Base-by-base conservation (phyloP, 192 early-diverging fungal species). In the Podila epicladia region DNA sequence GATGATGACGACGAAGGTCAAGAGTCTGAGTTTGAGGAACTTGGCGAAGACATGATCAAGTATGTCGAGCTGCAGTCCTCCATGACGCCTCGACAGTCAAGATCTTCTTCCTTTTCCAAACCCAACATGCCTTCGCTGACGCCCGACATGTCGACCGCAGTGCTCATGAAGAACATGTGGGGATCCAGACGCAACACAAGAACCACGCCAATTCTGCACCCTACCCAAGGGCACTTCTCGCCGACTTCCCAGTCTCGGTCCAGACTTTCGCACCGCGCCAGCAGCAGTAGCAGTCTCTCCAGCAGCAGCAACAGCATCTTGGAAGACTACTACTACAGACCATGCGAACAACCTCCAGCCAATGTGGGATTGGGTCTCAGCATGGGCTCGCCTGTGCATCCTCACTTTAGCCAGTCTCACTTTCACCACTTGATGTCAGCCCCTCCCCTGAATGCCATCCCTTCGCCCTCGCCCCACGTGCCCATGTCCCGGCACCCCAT, bases 31-130 rank as follows among this genome's bases (percentile, higher is more conserved):
- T 79, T 79, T 58, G 63, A 70, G 55, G 71, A 80, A 20, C 67
- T 80, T 11, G 77, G 77, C 31, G 77, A 80, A 37, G 77, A 80
- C 24, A 80, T 80, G 77, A 80, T 80, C 62, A 80, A 80, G 35
- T 80, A 64, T 60, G 77, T 80, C 20, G 71, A 80, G 4, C 67
- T 80, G 29, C 66, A 80, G 58, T 51, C 77, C 1, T 73, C 65
- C 29, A 57, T 80, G 17, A 62, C 60, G 0, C 76, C 70, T 31
- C 28, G 77, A 12, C 70, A 79, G 5, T 67, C 76, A 3, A 11
- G 70, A 29, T 67, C 76, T 3, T n/a, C 69, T 8, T 72, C 70
- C 0, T 62, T 68, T 13, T 67, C 76, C 7, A 67, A 61, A 26
- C 22, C 8, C 37, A 55, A n/a, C 1, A 58, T 69, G 12, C 38